Evolutionary conservation across 768 basidiomycete species (phyloP).

Genomic region (Albatrellus ellisii): DNA sequence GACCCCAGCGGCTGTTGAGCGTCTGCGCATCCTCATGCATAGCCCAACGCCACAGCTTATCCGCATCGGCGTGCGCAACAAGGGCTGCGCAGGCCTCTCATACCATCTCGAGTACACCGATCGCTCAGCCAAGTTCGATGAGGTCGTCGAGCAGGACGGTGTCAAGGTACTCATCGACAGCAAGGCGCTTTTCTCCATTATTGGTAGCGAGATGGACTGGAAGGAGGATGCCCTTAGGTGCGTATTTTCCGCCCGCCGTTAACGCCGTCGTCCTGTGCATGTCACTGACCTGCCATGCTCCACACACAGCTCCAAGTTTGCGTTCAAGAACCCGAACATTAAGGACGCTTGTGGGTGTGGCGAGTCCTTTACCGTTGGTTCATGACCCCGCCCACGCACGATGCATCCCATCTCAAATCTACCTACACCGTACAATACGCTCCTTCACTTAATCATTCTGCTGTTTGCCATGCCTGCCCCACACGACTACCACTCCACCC

Average conservation of each 20-base stretch:
- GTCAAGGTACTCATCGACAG: constrained; percentile 90
- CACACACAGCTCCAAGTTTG: constrained; percentile 54
- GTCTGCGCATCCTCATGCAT: constrained; percentile 60
- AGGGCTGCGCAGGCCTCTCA: constrained; percentile 87
- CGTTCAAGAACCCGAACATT: constrained; percentile 86
- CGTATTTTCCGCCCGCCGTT: constrained; percentile 17
- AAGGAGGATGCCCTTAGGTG: constrained; percentile 83
- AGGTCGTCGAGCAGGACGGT: constrained; percentile 92
- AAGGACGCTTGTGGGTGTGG: constrained; percentile 93
- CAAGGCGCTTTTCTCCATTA: constrained; percentile 94
- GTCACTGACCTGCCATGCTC: neutral
- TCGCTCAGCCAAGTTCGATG: constrained; percentile 82
- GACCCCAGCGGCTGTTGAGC: constrained; percentile 69
- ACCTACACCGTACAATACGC: no score
- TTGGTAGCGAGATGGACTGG: constrained; percentile 99
- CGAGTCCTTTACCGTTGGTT: constrained; percentile 68
- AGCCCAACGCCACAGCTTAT: constrained; percentile 85
- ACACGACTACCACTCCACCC: no score
- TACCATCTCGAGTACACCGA: constrained; percentile 97
- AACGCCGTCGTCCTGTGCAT: constrained; percentile 3
- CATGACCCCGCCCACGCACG: no score
- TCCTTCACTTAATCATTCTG: no score
- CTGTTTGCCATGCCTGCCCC: no score
- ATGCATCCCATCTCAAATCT: no score
- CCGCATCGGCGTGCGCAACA: constrained; percentile 91